Evolutionary conservation across 192 early-diverging fungal species (phyloP), one percentile per base, ranked within the genome.

Genomic region (Chytriomyces sp.): DNA sequence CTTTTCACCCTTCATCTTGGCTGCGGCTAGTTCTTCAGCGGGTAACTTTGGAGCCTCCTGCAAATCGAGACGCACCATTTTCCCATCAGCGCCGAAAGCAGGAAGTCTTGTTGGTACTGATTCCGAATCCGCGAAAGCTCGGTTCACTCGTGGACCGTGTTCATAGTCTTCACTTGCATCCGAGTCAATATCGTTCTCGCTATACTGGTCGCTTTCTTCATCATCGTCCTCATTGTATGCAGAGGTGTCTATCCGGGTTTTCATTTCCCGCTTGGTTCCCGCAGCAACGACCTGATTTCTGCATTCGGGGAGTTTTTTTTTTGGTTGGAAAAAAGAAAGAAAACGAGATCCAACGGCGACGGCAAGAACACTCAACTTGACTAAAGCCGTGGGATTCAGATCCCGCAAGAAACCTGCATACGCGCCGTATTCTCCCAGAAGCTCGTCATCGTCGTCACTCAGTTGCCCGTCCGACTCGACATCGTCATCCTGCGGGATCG

Each of bases 391-490:
- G 5, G 90, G 77, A 77, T 93, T 88, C 80, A 94, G 81, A 45
- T 84, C 80, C 46, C 72, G 82, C 79, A 95, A 81, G 80, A 95
- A 95, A 16, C 82, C 76, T 5, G 87, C 81, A 71, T 85, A 85
- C 26, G 79, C 81, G 26, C 89, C 84, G 72, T 92, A 89, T 69
- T 93, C 90, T 9, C 87, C 84, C 61, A 94, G 87, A 53, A 94
- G 87, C 48, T 89, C 89, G 70, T 93, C 71, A 82, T 95, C 93
- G 50, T 93, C 88, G 28, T 93, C 92, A 50, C 86, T 90, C 35
- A 94, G 74, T 16, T 83, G 35, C 35, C 2, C 82, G 49, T 88
- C 67, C 69, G 93, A 91, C 13, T 91, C 85, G 23, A 87, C 81
- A 28, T 84, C 85, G 24, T 75, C 62, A 23, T 76, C 74, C 18